phyloP scores from a whole-genome alignment of 2,329 filamentous ascomycete species.

The Cercospora sp. region DNA sequence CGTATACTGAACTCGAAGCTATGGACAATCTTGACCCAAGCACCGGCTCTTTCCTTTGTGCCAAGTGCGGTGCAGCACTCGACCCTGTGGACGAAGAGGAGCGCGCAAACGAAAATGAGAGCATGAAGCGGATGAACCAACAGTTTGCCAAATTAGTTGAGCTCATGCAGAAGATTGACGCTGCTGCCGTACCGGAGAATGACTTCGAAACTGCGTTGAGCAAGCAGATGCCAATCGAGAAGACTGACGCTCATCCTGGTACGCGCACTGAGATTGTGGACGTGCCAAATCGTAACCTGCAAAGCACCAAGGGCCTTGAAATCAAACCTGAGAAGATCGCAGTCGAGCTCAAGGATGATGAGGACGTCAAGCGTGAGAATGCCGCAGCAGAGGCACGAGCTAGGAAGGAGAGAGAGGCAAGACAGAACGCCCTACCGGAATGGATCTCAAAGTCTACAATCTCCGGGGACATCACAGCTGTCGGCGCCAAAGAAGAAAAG shows the following conservation, averaged over 20 bases:
- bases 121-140: conserved; percentile 72
- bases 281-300: conserved; percentile 35
- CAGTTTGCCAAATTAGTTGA: conserved; percentile 78
- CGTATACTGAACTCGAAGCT: conserved; percentile 89
- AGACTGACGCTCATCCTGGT: conserved; percentile 67
- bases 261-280: conserved; percentile 42
- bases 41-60: conserved; percentile 68
- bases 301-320: conserved; percentile 38
- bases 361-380: conserved; percentile 37
- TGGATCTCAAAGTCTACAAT: conserved; percentile 42
- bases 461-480: conserved; percentile 48
- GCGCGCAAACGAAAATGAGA: conserved; percentile 55
- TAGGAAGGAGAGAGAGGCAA: conserved; percentile 38
- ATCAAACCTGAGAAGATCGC: conserved; percentile 40
- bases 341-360: conserved; percentile 39
- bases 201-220: conserved; percentile 69
- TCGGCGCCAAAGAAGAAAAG: conserved; percentile 39
- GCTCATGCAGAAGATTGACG: conserved; percentile 73
- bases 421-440: conserved; percentile 39
- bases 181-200: conserved; percentile 69
- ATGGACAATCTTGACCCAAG: conserved; percentile 69
- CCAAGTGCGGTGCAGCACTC: conserved; percentile 69
- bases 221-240: conserved; percentile 62
- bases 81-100: conserved; percentile 63
- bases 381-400: conserved; percentile 36